Conservation (phyloP, 2,329 filamentous ascomycete genomes). For the Botryotinia globosa region DNA sequence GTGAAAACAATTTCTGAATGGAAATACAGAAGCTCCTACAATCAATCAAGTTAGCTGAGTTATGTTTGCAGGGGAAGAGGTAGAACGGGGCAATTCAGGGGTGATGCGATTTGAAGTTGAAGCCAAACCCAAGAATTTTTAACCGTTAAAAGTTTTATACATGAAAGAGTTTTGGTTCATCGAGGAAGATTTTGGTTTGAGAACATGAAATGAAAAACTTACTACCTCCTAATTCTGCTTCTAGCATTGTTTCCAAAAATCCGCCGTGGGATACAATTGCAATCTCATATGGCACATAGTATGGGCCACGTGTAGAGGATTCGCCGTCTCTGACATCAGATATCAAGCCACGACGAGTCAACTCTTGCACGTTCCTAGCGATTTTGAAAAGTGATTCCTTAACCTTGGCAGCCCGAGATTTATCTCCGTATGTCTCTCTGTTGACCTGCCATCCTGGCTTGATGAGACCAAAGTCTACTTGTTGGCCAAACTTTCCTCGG, state of each 20-base stretch:
- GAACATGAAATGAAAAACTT: not conserved
- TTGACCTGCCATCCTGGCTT: not conserved
- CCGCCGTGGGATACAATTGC: not conserved
- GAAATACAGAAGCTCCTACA: not conserved
- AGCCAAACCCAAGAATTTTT: not conserved
- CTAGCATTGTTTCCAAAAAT: not conserved
- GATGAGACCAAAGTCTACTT: too few species aligned
- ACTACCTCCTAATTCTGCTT: not conserved
- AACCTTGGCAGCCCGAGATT: not conserved
- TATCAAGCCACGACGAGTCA: not conserved
- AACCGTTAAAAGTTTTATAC: not conserved
- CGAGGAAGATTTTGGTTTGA: not conserved
- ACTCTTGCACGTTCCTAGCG: not conserved
- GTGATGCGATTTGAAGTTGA: not conserved
- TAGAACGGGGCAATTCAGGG: accelerated
- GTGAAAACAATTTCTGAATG: not conserved
- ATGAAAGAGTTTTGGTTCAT: not conserved
- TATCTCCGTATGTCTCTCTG: not conserved
- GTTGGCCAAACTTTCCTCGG: not conserved
- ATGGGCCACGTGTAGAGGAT: not conserved
- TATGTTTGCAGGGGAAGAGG: accelerated
- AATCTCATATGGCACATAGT: not conserved
- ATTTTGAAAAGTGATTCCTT: not conserved
- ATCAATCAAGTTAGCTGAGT: not conserved
- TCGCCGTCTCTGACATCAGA: not conserved